Evolutionary conservation across 176 grass and related monocot species (phyloP), one percentile per base, ranked within the genome.

Genomic region (Chloris gayana): DNA sequence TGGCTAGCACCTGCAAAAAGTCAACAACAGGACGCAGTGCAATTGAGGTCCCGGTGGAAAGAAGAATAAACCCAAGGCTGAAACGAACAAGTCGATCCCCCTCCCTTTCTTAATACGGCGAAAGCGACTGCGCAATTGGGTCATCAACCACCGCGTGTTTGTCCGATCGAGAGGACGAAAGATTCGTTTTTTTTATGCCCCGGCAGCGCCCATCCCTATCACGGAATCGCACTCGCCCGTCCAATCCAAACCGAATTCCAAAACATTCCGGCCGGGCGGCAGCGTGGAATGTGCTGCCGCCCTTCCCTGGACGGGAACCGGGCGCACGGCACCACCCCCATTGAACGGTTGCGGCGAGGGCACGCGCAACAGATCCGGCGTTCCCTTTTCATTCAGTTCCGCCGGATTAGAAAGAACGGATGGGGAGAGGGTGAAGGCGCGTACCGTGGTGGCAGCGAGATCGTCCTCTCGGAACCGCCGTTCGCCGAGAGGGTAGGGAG

Each of bases 1-100:
- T 34, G 68, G 38, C 45, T 59, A 17, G 17, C 66, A 41, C 70
- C 54, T 1, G n/a, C n/a, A n/a, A 35, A 44, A 7, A 18, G n/a
- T n/a, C 17, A 21, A 4, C 50, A 14, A 15, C 25, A 29, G n/a
- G 51, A 35, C 59, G 58, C 59, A 67, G 35, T 0, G 67, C 74
- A 83, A 83, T 78, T 50, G 47, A 9, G n/a, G 35, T 3, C 69
- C 34, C 4, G 6, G 0, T 1, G 53, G 3, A 19, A 21, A 0
- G 2, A n/a, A 56, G 53, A 56, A n/a, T 18, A 64, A 56, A 21
- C 18, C 33, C 58, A n/a, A 65, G 3, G 45, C 46, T 0, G 73
- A 72, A 77, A 82, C 65, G 2, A 77, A 64, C 73, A 64, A 56
- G 60, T 0, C 51, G 34, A 70, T 14, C 9, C 53, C 72, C 22